Base-by-base conservation (phyloP, 2,329 filamentous ascomycete genomes). In the Hymenoscyphus fructigenus region DNA sequence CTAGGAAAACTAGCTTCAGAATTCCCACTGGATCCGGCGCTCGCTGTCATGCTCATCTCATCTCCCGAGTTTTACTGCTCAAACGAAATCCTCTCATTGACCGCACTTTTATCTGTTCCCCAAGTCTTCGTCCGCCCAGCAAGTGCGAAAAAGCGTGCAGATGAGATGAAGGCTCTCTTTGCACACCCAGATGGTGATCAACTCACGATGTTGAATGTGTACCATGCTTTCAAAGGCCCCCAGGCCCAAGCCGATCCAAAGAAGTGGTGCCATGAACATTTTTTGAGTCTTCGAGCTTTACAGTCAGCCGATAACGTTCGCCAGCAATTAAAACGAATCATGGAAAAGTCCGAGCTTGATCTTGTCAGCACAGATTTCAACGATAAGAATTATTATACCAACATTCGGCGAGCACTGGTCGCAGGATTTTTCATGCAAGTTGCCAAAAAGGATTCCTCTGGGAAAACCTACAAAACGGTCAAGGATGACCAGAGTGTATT, bases 341-440 rank as follows among this genome's bases (percentile, higher is more conserved):
- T 99, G 96, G 93, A 99, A 81, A 92, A 91, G 15, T 87, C 93
- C 70, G 91, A 89, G 65, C 80, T 99, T 10, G 91, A 96, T 67
- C 87, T 99, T 60, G 78, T 97, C 62, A 95, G 91, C 61, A 98
- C 94, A 0, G 86, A 91, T 0, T 98, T 97, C 75, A 90, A 93
- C 73, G 89, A 98, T 80, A 97, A 96, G 83, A 92, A 96, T 75
- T 99, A 99, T 82, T 99, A 98, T 79, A 92, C 88, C 77, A 99
- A 99, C 78, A 99, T 99, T 74, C 91, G 94, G 56, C 89, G 93
- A 44, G 94, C 95, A 9, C 85, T 99, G 15, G 90, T 97, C 14
- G 86, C 93, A 0, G 95, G 96, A 38, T 99, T 99, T 84, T 99
- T 99, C 84, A 99, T 99, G 95, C 95, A 99, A 78, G 92, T 98